phyloP scores from a whole-genome alignment of 2,329 filamentous ascomycete genomes.

The Diaporthe aspalathi region DNA sequence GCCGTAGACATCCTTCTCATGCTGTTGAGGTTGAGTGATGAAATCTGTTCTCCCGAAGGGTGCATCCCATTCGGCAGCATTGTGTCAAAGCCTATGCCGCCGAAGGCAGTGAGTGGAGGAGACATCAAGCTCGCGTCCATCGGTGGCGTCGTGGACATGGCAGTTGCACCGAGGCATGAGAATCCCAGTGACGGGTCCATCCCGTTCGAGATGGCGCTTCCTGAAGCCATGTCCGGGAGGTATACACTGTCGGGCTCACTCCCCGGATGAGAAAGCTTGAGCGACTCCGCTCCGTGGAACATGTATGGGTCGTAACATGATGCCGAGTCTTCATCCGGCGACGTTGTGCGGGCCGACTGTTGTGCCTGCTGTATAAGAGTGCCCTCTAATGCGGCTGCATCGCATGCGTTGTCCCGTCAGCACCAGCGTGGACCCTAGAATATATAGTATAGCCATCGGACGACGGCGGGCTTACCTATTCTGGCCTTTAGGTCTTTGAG shows the following conservation, averaged over 20 bases:
- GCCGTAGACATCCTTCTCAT: constrained; percentile 16
- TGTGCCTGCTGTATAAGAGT: constrained; percentile 25
- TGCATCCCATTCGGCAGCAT: constrained; percentile 20
- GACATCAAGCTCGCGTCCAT: constrained; percentile 18
- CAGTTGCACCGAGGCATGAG: constrained; percentile 11
- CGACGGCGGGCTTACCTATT: constrained; percentile 40
- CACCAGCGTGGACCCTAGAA: not conserved
- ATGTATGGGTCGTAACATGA: constrained; percentile 16
- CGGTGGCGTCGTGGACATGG: constrained; percentile 14
- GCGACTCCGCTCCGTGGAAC: constrained; percentile 14
- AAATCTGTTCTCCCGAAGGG: constrained; percentile 2
- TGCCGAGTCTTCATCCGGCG: constrained; percentile 19
- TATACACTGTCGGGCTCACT: constrained; percentile 9
- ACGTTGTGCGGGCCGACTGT: constrained; percentile 17
- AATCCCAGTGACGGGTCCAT: constrained; percentile 6
- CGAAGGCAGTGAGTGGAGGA: constrained; percentile 2
- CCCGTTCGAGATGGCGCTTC: constrained; percentile 4
- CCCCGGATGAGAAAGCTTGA: constrained; percentile 5
- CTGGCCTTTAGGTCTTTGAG: constrained; percentile 43
- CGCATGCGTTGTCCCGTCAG: constrained; percentile 5
- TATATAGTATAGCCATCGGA: no score
- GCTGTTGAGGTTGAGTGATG: constrained; percentile 11
- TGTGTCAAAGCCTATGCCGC: constrained; percentile 1
- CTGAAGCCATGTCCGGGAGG: constrained; percentile 8
- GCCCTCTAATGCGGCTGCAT: constrained; percentile 11